phyloP scores from a whole-genome alignment of 768 basidiomycete species.

The Tylopilus sp. region DNA sequence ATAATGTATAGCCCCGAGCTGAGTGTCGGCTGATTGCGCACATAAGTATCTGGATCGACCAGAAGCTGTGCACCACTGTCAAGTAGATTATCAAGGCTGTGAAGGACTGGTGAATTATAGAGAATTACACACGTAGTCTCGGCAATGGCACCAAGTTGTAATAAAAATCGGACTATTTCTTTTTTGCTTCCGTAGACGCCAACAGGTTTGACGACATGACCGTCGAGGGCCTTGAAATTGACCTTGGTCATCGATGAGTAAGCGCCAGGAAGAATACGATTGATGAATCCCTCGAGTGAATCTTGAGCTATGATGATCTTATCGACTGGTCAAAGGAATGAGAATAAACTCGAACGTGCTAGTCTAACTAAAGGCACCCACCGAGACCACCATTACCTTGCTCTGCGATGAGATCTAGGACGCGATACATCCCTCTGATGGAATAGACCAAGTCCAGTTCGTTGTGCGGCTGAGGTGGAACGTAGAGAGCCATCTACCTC shows the following conservation, averaged over 20 bases:
- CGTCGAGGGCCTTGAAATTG: slow-evolving; percentile 52
- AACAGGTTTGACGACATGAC: slow-evolving; percentile 42
- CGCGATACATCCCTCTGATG: slow-evolving; percentile 48
- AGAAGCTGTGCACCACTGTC: slow-evolving; percentile 15
- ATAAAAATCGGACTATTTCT: slow-evolving; percentile 47
- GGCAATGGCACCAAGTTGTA: slow-evolving; percentile 35
- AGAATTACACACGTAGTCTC: slow-evolving; percentile 35
- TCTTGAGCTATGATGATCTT: slow-evolving; percentile 60
- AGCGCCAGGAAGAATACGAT: slow-evolving; percentile 46
- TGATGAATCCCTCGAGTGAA: slow-evolving; percentile 46
- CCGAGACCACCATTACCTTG: slow-evolving; percentile 50
- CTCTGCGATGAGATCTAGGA: slow-evolving; percentile 53
- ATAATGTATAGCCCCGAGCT: slow-evolving; percentile 24
- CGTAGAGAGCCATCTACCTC: slow-evolving; percentile 20
- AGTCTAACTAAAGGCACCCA: slow-evolving; percentile 15
- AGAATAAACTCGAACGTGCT: background rate
- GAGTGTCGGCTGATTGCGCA: slow-evolving; percentile 9
- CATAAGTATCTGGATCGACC: slow-evolving; percentile 4
- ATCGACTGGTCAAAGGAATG: slow-evolving; percentile 41
- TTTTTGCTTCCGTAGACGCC: slow-evolving; percentile 57
- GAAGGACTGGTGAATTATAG: background rate
- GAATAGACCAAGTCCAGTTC: slow-evolving; percentile 23
- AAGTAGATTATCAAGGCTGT: background rate
- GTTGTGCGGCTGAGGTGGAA: slow-evolving; percentile 1
- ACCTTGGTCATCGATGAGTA: slow-evolving; percentile 54